Evolutionary conservation across 2,329 filamentous ascomycete species (phyloP), one percentile per base, ranked within the genome.

Genomic region (Thermothelomyces thermophilus): DNA sequence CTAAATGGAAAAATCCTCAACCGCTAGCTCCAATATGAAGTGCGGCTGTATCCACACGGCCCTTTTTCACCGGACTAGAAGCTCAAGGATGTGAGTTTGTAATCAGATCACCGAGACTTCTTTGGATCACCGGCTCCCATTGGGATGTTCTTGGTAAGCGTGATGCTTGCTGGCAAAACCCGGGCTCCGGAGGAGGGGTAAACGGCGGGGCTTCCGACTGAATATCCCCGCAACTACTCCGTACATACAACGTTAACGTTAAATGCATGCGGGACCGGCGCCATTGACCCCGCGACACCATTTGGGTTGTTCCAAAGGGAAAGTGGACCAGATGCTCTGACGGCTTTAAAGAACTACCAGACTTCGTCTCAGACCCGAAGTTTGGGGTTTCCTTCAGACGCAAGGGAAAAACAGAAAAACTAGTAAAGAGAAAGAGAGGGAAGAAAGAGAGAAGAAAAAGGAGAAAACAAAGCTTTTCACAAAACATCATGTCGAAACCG

Each of bases 401-500:
- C 17, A 7, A 31, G 9, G 14, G 14, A 14, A 17, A 36, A 13
- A 34, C 41, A 9, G 7, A 14, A 13, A 3, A 22, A 14, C 13
- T 3, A 20, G n/a, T 19, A 13, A 19, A 50, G 20, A 26, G 30
- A 4, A 51, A 53, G n/a, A n/a, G n/a, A n/a, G n/a, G n/a, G n/a
- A n/a, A n/a, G n/a, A n/a, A n/a, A n/a, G n/a, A n/a, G n/a, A 19
- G 45, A n/a, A 26, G 30, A 4, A 51, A 53, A n/a, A n/a, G n/a
- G n/a, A n/a, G n/a, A n/a, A n/a, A n/a, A n/a, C n/a, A n/a, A n/a
- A n/a, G n/a, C n/a, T n/a, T n/a, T n/a, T n/a, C n/a, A n/a, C n/a
- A n/a, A n/a, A n/a, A n/a, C n/a, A n/a, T 31, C 22, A 60, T 60
- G 55, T 52, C 56, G 20, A 57, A 56, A 19, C 56, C 57, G 5